A percentile compares a stretch with the other conserved stretches of the same genome.
phyloP scores from a whole-genome alignment of 331 rosid genomes.

The Quercus tomentella region DNA sequence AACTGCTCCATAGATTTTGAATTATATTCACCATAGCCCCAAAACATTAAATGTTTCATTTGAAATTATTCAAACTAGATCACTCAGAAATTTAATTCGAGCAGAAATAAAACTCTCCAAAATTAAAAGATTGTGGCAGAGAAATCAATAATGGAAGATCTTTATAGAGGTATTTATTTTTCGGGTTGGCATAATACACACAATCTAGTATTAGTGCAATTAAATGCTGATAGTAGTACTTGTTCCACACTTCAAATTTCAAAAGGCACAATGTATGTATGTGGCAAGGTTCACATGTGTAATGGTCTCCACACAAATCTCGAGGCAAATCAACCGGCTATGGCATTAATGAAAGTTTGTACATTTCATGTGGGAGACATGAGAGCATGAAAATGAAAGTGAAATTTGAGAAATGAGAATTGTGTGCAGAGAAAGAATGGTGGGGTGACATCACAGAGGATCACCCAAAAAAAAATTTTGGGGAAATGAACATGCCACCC shows the following conservation, averaged over 20 bases:
- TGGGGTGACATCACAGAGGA: slow-evolving; percentile 16
- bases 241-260: no score
- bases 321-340: background rate
- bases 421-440: background rate
- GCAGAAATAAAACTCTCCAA: background rate
- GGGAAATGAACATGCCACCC: background rate
- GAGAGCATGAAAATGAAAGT: background rate
- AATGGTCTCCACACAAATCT: background rate
- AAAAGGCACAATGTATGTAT: no score
- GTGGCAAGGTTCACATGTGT: no score
- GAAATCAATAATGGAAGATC: background rate
- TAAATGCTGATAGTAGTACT: background rate
- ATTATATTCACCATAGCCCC: no score
- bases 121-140: background rate
- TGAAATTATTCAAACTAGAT: background rate
- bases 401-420: background rate
- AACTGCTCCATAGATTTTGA: no score
- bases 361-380: no score
- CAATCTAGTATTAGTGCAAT: background rate
- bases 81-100: background rate
- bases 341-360: background rate
- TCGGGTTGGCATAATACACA: background rate
- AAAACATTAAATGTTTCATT: no score
- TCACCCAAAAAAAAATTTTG: background rate
- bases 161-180: no score